Base-by-base conservation (phyloP, 306 rosid species). In the Cucumis melo region DNA sequence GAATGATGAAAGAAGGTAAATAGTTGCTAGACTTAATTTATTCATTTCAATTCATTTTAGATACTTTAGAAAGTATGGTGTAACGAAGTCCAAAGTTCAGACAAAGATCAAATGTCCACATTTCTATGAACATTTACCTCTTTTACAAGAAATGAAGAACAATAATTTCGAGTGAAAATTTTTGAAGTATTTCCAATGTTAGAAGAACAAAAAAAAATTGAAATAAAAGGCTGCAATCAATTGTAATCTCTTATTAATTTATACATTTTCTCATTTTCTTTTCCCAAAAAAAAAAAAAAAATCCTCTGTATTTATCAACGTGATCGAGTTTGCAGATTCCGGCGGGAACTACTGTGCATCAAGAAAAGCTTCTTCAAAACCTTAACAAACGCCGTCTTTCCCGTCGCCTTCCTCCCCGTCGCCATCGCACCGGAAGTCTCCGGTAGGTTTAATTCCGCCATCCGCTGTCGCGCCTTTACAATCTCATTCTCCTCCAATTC, bases 311-410 rank as follows among this genome's bases (percentile, higher is more conserved):
- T 42, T 51, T 46, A 6, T 60, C 71, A 59, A 58, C 59, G 51
- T 17, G 67, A 48, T 59, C 15, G 71, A 62, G 70, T 59, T 76
- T 76, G 55, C 27, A 76, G 70, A 65, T 76, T 76, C 71, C 58
- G 79, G 57, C 79, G 70, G 32, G 79, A 76, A 44, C 4, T 76
- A 29, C 32, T 51, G 23, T 76, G 79, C 17, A 76, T 7, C 19
- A 59, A 42, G 71, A 76, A 76, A 14, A 76, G 70, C 57, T 76
- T 76, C 79, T 51, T 76, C 79, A 76, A 42, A 27, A 23, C 70
- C 79, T 59, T 76, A 65, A 76, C 79, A 42, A 76, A 50, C 42
- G 23, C 42, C 57, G 59, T 54, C 60, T 46, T 62, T 39, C 70
- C 58, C 19, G 72, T 39, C 12, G 79, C 15, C 59, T 76, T 76